phyloP scores from a whole-genome alignment of 202 grass and related monocot species.

The Tripidium arundinaceum region DNA sequence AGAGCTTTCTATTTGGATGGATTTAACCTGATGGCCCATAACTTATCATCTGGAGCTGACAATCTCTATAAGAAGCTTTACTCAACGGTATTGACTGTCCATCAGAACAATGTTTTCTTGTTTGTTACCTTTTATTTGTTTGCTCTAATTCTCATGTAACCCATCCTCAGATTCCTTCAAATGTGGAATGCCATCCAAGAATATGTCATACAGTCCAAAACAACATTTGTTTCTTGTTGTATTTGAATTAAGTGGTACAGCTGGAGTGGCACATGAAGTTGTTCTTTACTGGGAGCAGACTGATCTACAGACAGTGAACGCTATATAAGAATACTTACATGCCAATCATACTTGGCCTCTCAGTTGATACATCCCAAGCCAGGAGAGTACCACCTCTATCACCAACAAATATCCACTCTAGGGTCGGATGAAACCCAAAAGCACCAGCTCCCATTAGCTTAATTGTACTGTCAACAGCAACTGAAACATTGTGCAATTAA shows the following conservation, averaged over 20 bases:
- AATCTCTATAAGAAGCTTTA: conserved; percentile 99
- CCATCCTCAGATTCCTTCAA: conserved; percentile 76
- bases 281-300: conserved; percentile 99
- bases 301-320: conserved; percentile 83
- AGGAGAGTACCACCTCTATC: too few relatives aligned
- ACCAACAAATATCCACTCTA: too few relatives aligned
- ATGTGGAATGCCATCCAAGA: conserved; percentile 86
- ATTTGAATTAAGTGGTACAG: conserved; percentile 88
- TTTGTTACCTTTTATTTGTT: conserved; percentile 33
- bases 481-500: too few relatives aligned
- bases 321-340: too few relatives aligned
- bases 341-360: too few relatives aligned
- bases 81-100: conserved; percentile 55
- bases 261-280: conserved; percentile 69
- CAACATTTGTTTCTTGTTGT: conserved; percentile 95
- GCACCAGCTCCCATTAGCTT: too few relatives aligned
- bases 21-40: conserved; percentile 96
- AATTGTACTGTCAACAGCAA: too few relatives aligned
- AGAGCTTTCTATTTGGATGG: conserved; percentile 92
- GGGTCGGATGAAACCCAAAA: too few relatives aligned
- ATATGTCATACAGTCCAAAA: conserved; percentile 81
- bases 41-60: conserved; percentile 81
- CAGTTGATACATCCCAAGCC: too few relatives aligned
- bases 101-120: conserved; percentile 26
- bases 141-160: conserved; percentile 32